Evolutionary conservation across 352 stramenopile genomes (phyloP).

Genomic region (Chrysophaeum taylorii): DNA sequence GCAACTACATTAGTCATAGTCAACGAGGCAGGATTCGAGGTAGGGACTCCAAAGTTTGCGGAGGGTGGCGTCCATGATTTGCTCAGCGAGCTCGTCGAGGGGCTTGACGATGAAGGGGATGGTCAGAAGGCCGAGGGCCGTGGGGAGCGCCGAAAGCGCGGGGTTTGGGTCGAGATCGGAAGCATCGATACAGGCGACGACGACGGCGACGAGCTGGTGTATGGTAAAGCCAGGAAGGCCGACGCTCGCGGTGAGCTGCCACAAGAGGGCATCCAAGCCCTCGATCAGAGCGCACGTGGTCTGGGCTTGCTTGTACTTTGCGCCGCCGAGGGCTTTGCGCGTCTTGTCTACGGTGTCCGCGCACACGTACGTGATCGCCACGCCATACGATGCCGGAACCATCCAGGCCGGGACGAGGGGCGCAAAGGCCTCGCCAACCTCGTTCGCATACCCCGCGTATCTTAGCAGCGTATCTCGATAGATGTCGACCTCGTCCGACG

Average conservation of each 20-base stretch:
- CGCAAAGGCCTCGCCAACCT: constrained; percentile 68
- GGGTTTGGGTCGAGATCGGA: not conserved
- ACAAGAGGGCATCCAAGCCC: constrained; percentile 59
- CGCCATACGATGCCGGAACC: constrained; percentile 57
- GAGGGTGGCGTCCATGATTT: constrained; percentile 1
- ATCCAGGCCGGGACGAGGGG: constrained; percentile 51
- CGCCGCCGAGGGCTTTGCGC: constrained; percentile 32
- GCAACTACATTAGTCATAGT: no score
- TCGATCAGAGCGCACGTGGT: constrained; percentile 29
- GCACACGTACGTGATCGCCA: constrained; percentile 66
- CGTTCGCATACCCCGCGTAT: constrained; percentile 73
- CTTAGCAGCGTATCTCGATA: constrained; percentile 68
- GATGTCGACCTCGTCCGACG: constrained; percentile 41
- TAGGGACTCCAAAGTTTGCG: constrained; percentile 1
- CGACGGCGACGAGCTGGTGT: constrained; percentile 46
- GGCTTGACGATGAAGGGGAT: constrained; percentile 74
- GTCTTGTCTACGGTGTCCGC: constrained; percentile 67
- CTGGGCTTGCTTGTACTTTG: constrained; percentile 23
- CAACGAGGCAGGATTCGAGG: constrained; percentile 6
- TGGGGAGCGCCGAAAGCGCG: constrained; percentile 33
- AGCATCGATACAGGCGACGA: constrained; percentile 1
- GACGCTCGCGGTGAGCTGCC: constrained; percentile 64
- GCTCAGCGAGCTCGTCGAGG: constrained; percentile 44
- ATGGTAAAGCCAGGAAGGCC: constrained; percentile 67
- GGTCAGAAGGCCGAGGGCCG: constrained; percentile 54